phyloP scores from a whole-genome alignment of 352 stramenopile species.

The Pythium rhizo-oryzae region DNA sequence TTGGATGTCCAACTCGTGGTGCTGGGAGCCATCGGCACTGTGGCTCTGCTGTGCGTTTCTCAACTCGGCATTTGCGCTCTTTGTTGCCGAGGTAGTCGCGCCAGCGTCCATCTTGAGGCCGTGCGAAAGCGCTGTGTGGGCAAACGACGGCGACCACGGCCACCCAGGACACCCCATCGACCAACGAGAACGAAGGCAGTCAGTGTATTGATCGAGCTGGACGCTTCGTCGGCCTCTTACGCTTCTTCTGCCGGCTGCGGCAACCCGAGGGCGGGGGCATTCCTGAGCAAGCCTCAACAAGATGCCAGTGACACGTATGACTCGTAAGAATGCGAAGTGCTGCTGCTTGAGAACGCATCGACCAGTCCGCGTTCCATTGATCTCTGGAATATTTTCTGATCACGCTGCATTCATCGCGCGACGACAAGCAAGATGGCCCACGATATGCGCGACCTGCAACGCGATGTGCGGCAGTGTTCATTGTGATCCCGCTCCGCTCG shows the following conservation, averaged over 20 bases:
- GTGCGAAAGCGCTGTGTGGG: conserved; percentile 61
- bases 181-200: neutral
- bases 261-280: conserved; percentile 4
- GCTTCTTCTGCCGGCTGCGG: neutral
- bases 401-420: conserved; percentile 64
- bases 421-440: conserved; percentile 59
- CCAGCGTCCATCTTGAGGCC: conserved; percentile 76
- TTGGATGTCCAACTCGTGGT: no score
- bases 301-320: conserved; percentile 69
- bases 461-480: conserved; percentile 27
- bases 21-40: conserved; percentile 36
- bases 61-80: conserved; percentile 79
- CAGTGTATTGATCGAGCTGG: neutral
- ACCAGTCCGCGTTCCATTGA: conserved; percentile 59
- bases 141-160: conserved; percentile 7
- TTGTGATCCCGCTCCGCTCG: conserved; percentile 70
- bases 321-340: conserved; percentile 80
- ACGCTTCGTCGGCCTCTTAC: neutral
- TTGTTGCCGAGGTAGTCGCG: conserved; percentile 70
- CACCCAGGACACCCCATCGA: neutral
- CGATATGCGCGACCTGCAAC: conserved; percentile 22
- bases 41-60: conserved; percentile 88
- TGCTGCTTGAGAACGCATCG: conserved; percentile 71
- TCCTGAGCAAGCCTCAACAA: conserved; percentile 15
- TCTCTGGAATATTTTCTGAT: conserved; percentile 79